Evolutionary conservation across 352 stramenopile species (phyloP), one percentile per base, ranked within the genome.

Genomic region (Phytophthora sp.): DNA sequence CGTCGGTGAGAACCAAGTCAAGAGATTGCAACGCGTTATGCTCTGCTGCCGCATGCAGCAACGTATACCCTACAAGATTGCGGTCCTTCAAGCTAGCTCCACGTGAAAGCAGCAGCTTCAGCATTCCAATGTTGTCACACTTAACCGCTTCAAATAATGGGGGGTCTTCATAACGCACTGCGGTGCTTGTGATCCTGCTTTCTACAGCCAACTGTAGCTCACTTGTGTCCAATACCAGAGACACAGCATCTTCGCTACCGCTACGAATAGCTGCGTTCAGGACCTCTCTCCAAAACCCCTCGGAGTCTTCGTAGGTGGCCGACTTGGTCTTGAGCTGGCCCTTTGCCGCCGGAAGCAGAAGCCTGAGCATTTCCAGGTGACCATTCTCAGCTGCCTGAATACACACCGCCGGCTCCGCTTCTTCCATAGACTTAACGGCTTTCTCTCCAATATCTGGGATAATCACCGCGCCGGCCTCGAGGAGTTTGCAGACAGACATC

Each of bases 251-350:
- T 57, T 57, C 49, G 31, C 11, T 45, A 12, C 31, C 49, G n/a
- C 31, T 33, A 31, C 49, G 49, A 33, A 57, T 46, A 31, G 49
- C 49, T 20, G 49, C 49, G 31, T 57, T 57, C 33, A 57, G 15
- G 12, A 39, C 49, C 26, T 33, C 20, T 57, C 49, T 46, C 31
- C 49, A 46, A 45, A 45, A 57, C 49, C 7, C 18, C 38, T 39
- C 33, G 12, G 15, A 9, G 33, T 12, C 33, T 39, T 39, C 33
- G 33, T 39, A 18, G 33, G 33, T 20, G 33, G 33, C 33, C 33
- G 33, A 12, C 33, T 39, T 39, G 33, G 33, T 39, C 33, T 39
- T 39, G 13, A 39, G 1, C 13, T 39, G 33, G 13, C 33, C 33
- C 33, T 39, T 18, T 20, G 33, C 33, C 3, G 33, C 33, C 15